These are phyloP conservation scores for Penicillium sp. DNA, from an alignment of 2,329 filamentous ascomycete species.

Conservation along the genomic window DNA sequence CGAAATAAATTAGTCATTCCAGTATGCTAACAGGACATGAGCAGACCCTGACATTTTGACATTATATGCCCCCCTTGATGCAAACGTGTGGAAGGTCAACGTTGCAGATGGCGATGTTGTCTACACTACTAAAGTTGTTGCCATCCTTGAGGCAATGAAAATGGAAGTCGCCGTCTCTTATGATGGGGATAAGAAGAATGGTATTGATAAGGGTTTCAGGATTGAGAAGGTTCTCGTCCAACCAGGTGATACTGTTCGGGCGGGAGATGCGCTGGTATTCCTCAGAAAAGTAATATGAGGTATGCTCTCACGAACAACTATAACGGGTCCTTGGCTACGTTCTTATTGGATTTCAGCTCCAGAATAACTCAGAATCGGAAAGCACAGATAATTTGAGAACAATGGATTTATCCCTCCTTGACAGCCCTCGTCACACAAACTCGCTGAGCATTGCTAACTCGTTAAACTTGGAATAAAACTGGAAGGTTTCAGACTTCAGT, in stretches of 20 bases:
- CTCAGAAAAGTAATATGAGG: neutral
- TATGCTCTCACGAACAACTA: too few species aligned
- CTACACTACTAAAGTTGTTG: neutral
- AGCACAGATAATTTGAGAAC: too few species aligned
- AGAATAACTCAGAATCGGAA: too few species aligned
- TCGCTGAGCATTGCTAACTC: too few species aligned
- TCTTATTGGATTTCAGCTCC: too few species aligned
- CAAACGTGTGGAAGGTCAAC: conserved; percentile 55
- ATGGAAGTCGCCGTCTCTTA: conserved; percentile 2
- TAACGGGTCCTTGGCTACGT: too few species aligned
- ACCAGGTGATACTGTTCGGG: neutral
- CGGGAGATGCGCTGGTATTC: neutral
- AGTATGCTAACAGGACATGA: neutral
- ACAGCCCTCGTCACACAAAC: too few species aligned
- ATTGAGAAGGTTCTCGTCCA: neutral
- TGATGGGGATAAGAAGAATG: neutral
- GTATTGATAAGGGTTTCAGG: neutral
- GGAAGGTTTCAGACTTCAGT: too few species aligned
- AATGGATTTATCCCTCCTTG: too few species aligned
- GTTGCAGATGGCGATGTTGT: conserved; percentile 43
- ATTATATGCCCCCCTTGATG: conserved; percentile 46
- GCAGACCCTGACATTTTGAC: conserved; percentile 35
- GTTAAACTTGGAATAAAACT: too few species aligned
- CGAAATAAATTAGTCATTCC: too few species aligned
- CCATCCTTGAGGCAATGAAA: conserved; percentile 11